Base-by-base conservation (phyloP, 441 rosid genomes). In the Pelargonium australe region DNA sequence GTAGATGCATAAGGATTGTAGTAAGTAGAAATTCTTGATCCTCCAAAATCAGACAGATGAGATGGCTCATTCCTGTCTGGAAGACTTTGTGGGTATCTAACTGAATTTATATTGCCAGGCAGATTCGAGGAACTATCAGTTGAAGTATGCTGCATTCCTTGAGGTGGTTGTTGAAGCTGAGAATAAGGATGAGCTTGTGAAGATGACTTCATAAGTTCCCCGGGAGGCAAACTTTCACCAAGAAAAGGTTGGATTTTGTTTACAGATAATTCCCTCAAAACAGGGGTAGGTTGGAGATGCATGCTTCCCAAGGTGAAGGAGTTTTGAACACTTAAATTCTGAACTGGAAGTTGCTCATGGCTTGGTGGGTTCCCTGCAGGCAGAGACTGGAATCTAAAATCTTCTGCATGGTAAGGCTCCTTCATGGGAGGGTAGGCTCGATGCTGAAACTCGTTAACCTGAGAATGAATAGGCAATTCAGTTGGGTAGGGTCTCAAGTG, bases 1-100 rank as follows among this genome's bases (percentile, higher is more conserved):
- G 77, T 80, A 73, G 89, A 73, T 68, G 84, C 81, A 68, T 76
- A 77, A 64, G 83, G 80, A 78, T 83, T 81, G 76, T 71, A 75
- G 70, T 73, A 80, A 65, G 69, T 44, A 68, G 81, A 74, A 66
- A 68, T 62, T 70, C 72, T 75, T 55, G 80, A 72, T 72, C 79
- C 78, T 61, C 78, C 76, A 70, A 63, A 76, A 58, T 82, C 83
- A 65, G 69, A 77, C 3, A 10, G 67, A 66, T 34, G 60, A 16
- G 74, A 72, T 40, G 80, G 61, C 20, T 78, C 79, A 64, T 76
- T 74, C 60, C 17, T 45, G 16, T 80, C 85, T 58, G 66, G 64
- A 61, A 61, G 23, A 72, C 74, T 80, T 7, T 73, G 77, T 65
- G 73, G 80, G 76, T 66, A 75, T 68, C 68, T 68, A 45, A 79